A percentile compares a stretch with the other conserved stretches of the same genome.
These are phyloP conservation scores for Wickerhamiella sergipiensis DNA, from an alignment of 805 yeast species.

Conservation along the genomic window DNA sequence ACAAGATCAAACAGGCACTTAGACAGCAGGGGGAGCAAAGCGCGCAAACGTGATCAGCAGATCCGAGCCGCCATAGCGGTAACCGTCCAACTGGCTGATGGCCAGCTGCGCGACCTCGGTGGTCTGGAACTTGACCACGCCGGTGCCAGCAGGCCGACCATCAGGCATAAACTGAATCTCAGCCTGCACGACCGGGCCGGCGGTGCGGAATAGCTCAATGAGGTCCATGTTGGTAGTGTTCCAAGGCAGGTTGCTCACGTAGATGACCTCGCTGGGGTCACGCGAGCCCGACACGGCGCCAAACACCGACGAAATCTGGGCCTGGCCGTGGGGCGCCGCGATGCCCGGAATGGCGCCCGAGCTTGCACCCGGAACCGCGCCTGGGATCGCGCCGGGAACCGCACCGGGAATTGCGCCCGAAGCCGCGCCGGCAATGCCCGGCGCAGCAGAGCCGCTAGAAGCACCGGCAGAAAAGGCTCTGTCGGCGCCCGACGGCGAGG, in stretches of 20 bases:
- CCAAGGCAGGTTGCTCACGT: conserved; percentile 71
- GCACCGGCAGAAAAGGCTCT: neutral
- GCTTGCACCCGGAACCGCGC: neutral
- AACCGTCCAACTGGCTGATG: conserved; percentile 58
- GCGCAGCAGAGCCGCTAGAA: neutral
- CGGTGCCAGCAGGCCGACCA: conserved; percentile 68
- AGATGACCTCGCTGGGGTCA: conserved; percentile 45
- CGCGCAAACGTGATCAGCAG: conserved; percentile 56
- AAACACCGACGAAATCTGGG: conserved; percentile 4
- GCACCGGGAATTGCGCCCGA: too few relatives aligned
- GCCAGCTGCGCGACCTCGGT: conserved; percentile 61
- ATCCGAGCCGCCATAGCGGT: conserved; percentile 73
- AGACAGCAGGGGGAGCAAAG: conserved; percentile 12
- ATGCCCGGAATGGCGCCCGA: neutral
- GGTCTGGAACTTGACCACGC: conserved; percentile 66
- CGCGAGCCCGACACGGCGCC: conserved; percentile 31
- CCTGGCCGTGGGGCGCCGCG: neutral
- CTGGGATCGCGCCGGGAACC: neutral
- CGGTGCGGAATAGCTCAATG: conserved; percentile 70
- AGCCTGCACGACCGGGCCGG: conserved; percentile 63
- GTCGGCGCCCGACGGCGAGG: neutral
- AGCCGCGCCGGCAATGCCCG: conserved; percentile 2
- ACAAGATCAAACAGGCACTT: neutral
- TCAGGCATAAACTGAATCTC: conserved; percentile 50
- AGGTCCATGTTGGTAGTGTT: conserved; percentile 79